A percentile compares a stretch with the other conserved stretches of the same genome.
Conservation (phyloP, 1,284 basidiomycete genomes). For the Hemileia vastatrix region DNA sequence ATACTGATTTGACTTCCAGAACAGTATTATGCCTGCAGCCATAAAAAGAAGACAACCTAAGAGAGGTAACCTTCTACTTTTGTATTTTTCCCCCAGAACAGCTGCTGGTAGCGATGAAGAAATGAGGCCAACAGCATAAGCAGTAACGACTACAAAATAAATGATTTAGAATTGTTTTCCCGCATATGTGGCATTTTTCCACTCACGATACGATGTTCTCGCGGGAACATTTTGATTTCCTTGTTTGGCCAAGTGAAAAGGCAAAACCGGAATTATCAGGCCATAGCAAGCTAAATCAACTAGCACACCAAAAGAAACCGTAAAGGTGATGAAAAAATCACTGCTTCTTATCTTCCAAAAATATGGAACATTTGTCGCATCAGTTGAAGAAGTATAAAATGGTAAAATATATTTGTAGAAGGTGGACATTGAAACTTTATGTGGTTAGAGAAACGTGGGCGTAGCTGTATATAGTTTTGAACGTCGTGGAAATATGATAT, state of each 20-base stretch:
- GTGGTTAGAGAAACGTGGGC: no score
- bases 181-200: neutral
- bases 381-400: no score
- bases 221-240: slow-evolving; percentile 6
- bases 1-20: slow-evolving; percentile 8
- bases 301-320: slow-evolving; percentile 15
- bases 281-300: slow-evolving; percentile 14
- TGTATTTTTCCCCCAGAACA: slow-evolving; percentile 10
- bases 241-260: slow-evolving; percentile 1
- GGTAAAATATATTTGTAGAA: no score
- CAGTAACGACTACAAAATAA: slow-evolving; percentile 10
- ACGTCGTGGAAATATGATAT: no score
- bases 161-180: neutral
- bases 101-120: slow-evolving; percentile 2
- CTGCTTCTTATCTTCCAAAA: slow-evolving; percentile 1
- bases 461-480: no score
- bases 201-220: slow-evolving; percentile 10
- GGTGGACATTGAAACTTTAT: no score
- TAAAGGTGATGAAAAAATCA: slow-evolving; percentile 8
- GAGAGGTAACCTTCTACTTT: slow-evolving; percentile 4
- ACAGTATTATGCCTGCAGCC: slow-evolving; percentile 8
- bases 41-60: neutral
- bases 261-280: slow-evolving; percentile 11
- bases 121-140: slow-evolving; percentile 10
- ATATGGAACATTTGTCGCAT: no score